Evolutionary conservation across 192 early-diverging fungal genomes (phyloP).

Genomic region (Backusella westeae): DNA sequence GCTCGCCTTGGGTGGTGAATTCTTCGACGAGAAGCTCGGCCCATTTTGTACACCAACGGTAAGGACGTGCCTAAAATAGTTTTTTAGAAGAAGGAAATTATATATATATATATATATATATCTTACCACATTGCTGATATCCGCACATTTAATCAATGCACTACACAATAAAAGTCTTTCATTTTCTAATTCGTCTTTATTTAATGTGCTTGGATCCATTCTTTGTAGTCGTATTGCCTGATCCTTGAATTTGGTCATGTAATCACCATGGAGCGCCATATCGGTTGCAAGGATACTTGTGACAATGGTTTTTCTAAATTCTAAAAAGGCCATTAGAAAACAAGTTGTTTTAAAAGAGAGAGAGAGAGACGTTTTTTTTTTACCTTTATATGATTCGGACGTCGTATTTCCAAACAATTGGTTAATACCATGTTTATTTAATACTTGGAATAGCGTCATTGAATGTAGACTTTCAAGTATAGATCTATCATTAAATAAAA

Average conservation of each 20-base stretch:
- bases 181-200: conserved; percentile 42
- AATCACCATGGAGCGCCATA: conserved; percentile 80
- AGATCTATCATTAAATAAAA: conserved; percentile 90
- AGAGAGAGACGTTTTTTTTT: conserved; percentile 33
- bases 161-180: conserved; percentile 65
- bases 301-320: conserved; percentile 70
- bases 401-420: conserved; percentile 6
- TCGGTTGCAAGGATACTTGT: conserved; percentile 78
- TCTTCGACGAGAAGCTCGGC: conserved; percentile 67
- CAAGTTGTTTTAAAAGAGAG: background rate
- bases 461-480: conserved; percentile 95
- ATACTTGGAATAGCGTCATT: conserved; percentile 65
- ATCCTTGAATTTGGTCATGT: conserved; percentile 68
- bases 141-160: conserved; percentile 78
- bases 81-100: background rate
- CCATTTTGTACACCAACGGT: conserved; percentile 68
- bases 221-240: conserved; percentile 52
- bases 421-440: conserved; percentile 53
- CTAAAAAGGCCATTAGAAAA: conserved; percentile 19
- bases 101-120: too few species aligned
- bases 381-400: conserved; percentile 28
- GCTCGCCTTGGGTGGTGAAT: conserved; percentile 66
- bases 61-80: conserved; percentile 55
- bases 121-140: conserved; percentile 74
- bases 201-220: conserved; percentile 18